These are phyloP conservation scores for Cordyceps javanica DNA, from an alignment of 2,329 filamentous ascomycete genomes.

Conservation along the genomic window DNA sequence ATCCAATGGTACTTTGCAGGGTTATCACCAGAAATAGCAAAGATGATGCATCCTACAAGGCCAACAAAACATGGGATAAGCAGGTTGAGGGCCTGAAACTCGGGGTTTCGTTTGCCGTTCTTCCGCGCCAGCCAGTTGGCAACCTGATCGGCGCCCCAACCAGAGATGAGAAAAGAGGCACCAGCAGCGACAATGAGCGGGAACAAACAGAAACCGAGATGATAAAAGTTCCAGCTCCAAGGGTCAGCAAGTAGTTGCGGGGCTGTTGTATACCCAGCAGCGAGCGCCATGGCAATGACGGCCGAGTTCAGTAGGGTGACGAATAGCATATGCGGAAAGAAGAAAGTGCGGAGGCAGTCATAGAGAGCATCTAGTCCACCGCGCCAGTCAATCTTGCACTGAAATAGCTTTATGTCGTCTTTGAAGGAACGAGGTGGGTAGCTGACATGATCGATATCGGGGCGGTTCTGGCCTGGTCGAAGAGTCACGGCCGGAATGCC, in stretches of 20 bases:
- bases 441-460: conserved; percentile 22
- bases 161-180: conserved; percentile 21
- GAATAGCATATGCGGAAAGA: conserved; percentile 30
- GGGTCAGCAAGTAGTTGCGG: conserved; percentile 21
- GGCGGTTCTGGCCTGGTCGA: conserved; percentile 20
- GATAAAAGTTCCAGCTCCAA: conserved; percentile 24
- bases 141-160: conserved; percentile 24
- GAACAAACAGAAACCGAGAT: conserved; percentile 23
- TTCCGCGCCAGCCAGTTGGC: conserved; percentile 24
- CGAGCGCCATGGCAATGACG: conserved; percentile 25
- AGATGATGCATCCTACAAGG: conserved; percentile 25
- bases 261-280: conserved; percentile 18
- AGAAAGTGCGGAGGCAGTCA: conserved; percentile 24
- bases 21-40: conserved; percentile 23
- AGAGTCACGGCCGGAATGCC: conserved; percentile 21
- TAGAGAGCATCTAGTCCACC: conserved; percentile 18
- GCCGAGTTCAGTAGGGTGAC: conserved; percentile 24
- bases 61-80: conserved; percentile 23
- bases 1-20: conserved; percentile 20
- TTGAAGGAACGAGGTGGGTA: conserved; percentile 23
- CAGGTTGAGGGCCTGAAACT: conserved; percentile 27
- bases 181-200: conserved; percentile 18
- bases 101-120: conserved; percentile 25
- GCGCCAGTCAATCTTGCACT: conserved; percentile 23
- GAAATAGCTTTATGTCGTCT: conserved; percentile 28